Base-by-base conservation (phyloP, 257 asterid genomes). In the Primulina eburnea region DNA sequence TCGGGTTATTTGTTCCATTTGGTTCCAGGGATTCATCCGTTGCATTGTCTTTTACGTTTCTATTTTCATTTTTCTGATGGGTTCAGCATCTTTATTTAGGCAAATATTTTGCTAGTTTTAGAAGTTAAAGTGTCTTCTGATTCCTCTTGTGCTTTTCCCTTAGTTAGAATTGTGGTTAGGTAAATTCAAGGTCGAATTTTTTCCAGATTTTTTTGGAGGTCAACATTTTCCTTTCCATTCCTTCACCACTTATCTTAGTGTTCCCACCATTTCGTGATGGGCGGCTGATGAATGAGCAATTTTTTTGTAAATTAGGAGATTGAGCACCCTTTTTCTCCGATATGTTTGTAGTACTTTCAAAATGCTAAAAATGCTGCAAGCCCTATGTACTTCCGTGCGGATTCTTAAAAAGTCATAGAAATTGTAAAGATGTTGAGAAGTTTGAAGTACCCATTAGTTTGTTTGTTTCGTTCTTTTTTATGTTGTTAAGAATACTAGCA, bases 261-360 rank as follows among this genome's bases (percentile, higher is more conserved):
- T 50, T 50, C 57, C 57, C 20, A 50, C 5, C 20, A 5, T 50
- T 50, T 14, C 20, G 57, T 4, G 33, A 70, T 66, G 17, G 62
- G 2, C 53, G 40, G 65, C 8, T 63, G 65, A 55, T 63, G 52
- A 29, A 52, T 57, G 52, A 56, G 33, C 16, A 50, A 17, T 0
- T 60, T 26, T 33, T 35, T 52, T 12, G 64, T 33, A 20, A 62
- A 14, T 63, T 47, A 52, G 40, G 58, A 8, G 33, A 29, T 26
- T 33, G 26, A 20, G 2, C 16, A 10, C 28, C 65, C 34, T 9
- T 71, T 62, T 53, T 38, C 21, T 75, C 68, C 18, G 24, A 56
- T 60, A 52, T 28, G 75, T 40, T 28, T 79, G 74, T 74, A 74
- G 74, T 74, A 78, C 68, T 73, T 37, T 33, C 16, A 60, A 26